Evolutionary conservation across 2,329 filamentous ascomycete genomes (phyloP).

Genomic region (Colletotrichum costaricense): DNA sequence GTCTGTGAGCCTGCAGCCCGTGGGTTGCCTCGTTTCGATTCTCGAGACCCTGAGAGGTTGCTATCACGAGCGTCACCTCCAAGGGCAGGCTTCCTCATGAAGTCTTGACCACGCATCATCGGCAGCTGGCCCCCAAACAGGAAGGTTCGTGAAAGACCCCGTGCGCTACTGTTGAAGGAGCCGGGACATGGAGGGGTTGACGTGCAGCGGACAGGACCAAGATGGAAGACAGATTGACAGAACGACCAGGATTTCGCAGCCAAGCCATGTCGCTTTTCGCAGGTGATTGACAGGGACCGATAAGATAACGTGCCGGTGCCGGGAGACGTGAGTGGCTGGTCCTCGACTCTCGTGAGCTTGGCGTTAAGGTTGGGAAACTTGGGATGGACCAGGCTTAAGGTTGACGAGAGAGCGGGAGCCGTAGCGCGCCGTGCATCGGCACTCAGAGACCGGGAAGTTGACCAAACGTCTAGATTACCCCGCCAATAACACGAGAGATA

Average conservation of each 20-base stretch:
- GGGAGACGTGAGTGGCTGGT: constrained; percentile 31
- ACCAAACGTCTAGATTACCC: constrained; percentile 15
- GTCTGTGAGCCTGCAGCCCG: constrained; percentile 1
- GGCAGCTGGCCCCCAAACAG: constrained; percentile 29
- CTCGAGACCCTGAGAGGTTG: not conserved
- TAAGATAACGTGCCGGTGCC: constrained; percentile 35
- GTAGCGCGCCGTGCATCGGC: constrained; percentile 26
- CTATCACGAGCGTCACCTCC: not conserved
- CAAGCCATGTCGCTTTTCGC: not conserved
- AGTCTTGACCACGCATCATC: constrained; percentile 20
- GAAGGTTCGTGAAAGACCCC: constrained; percentile 26
- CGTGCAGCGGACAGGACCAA: constrained; percentile 28
- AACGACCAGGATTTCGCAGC: too few species aligned
- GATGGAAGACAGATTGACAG: not conserved
- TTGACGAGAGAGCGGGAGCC: not conserved
- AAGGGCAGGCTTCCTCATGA: not conserved
- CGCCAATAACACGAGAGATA: constrained; percentile 28
- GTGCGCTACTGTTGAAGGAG: constrained; percentile 15
- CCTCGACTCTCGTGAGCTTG: not conserved
- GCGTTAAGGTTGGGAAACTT: not conserved
- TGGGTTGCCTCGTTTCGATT: not conserved
- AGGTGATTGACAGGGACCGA: constrained; percentile 31
- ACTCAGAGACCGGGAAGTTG: not conserved
- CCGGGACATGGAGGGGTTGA: constrained; percentile 18
- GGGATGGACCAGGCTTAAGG: not conserved